Evolutionary conservation across 1,284 basidiomycete species (phyloP), one percentile per base, ranked within the genome.

Genomic region (Exsudoporus floridanus): DNA sequence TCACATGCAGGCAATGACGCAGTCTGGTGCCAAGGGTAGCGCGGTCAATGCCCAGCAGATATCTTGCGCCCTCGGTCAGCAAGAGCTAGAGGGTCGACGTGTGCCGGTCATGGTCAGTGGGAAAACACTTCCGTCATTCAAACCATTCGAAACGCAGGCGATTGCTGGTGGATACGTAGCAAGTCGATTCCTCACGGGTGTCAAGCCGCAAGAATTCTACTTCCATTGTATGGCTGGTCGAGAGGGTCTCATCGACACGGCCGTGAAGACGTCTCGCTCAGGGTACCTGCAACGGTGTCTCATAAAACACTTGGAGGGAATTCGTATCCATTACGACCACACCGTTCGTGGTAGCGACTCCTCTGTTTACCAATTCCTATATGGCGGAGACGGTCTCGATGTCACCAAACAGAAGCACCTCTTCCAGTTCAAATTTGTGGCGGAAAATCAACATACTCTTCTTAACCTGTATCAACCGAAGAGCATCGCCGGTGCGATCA

Each of bases 141-240:
- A 91, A 68, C 79, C 96, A 0, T 98, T 98, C 72, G 97, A 99
- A 73, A 99, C 97, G 5, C 90, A 88, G 52, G 94, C 96, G 1
- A 92, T 98, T 57, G 96, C 97, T 16, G 97, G 97, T 72, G 97
- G 97, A n/a, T 99, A 97, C 71, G 92, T 99, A 46, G 94, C 92
- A n/a, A 97, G 95, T 71, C 93, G 97, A 47, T 99, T 99, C 83
- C 82, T 99, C 77, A 99, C 97, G 18, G 97, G 97, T 55, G 89
- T 99, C 69, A 92, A 91, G 58, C 97, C 97, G 0, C 97, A 99
- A 70, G 97, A 99, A 72, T 99, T 98, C 76, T 99, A 98, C 77
- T 99, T 99, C 82, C 97, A 99, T 76, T 98, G 97, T 73, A 99
- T 99, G 97, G 95, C 97, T 54, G 97, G 97, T 49, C 87, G 97